Conservation (phyloP, 352 stramenopile species). For the Globisporangium nodosum region DNA sequence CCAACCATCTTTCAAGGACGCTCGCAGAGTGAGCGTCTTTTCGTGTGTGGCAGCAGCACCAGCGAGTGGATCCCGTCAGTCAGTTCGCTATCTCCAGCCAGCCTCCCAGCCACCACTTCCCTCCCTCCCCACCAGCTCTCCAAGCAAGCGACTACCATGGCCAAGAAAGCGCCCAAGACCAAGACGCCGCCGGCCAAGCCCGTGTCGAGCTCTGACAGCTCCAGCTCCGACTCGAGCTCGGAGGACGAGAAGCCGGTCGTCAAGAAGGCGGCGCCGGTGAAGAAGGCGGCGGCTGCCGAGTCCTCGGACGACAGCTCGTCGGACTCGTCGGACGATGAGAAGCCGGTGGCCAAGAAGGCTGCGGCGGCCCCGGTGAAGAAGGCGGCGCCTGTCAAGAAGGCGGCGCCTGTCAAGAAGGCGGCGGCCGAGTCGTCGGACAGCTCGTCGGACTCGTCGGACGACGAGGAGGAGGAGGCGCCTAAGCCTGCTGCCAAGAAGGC, state of each 20-base stretch:
- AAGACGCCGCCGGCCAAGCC: conserved; percentile 20
- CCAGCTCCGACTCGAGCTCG: conserved; percentile 32
- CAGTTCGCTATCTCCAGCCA: conserved; percentile 16
- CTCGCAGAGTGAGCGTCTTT: conserved; percentile 1
- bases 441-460: conserved; percentile 25
- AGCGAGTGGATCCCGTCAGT: conserved; percentile 5
- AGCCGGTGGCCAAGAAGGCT: conserved; percentile 18
- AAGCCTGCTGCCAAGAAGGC: conserved; percentile 23
- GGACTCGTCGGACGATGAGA: conserved; percentile 33
- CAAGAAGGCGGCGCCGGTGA: conserved; percentile 7
- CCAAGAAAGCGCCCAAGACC: conserved; percentile 31
- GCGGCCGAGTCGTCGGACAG: not conserved
- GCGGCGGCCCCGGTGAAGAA: conserved; percentile 21
- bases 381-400: conserved; percentile 12
- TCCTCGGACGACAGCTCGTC: conserved; percentile 27
- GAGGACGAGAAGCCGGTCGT: conserved; percentile 30
- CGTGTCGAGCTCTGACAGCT: conserved; percentile 27
- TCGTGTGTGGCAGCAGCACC: not conserved
- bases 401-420: conserved; percentile 12
- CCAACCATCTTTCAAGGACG: conserved; percentile 24
- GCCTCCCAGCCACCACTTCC: conserved; percentile 2
- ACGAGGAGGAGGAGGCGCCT: conserved; percentile 48
- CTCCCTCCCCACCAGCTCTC: not conserved
- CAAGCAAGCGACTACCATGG: conserved; percentile 17
- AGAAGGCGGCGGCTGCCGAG: conserved; percentile 3